A percentile compares a stretch with the other conserved stretches of the same genome.
These are phyloP conservation scores for Pterocarpus santalinus DNA, from an alignment of 306 rosid species.

Conservation along the genomic window DNA sequence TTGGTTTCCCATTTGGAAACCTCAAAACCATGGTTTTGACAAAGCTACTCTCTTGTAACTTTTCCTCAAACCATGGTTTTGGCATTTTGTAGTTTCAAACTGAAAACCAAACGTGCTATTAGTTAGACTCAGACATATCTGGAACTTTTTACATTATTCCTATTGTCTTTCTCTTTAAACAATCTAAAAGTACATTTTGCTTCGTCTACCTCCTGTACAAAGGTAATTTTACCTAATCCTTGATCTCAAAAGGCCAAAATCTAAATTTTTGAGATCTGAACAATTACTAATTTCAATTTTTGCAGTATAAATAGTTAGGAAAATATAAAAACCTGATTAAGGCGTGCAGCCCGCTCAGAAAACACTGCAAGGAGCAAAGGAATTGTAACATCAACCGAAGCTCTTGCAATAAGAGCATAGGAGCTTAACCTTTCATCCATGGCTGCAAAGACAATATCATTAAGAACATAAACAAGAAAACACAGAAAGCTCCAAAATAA, in stretches of 20 bases:
- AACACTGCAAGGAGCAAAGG: constrained; percentile 78
- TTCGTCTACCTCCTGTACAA: neutral
- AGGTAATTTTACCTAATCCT: constrained; percentile 4
- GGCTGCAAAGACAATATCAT: constrained; percentile 67
- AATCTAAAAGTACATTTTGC: neutral
- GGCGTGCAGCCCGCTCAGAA: constrained; percentile 72
- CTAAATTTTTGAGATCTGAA: constrained; percentile 10
- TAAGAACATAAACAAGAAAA: constrained; percentile 22
- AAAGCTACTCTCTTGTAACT: too few relatives aligned
- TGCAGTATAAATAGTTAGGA: constrained; percentile 15
- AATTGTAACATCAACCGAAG: constrained; percentile 77
- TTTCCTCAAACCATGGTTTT: too few relatives aligned
- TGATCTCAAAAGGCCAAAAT: constrained; percentile 7
- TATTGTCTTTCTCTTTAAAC: neutral
- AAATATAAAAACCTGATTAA: constrained; percentile 71
- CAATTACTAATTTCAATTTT: constrained; percentile 12
- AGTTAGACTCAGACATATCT: neutral
- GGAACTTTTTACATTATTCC: neutral
- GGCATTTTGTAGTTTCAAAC: too few relatives aligned
- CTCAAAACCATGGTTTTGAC: too few relatives aligned
- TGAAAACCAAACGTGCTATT: too few relatives aligned
- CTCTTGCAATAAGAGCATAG: constrained; percentile 94
- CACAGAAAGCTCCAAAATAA: constrained; percentile 25
- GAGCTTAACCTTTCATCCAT: constrained; percentile 97
- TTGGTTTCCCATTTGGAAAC: too few relatives aligned